These are phyloP conservation scores for Penicillium turbatum DNA, from an alignment of 495 filamentous ascomycete genomes.

Conservation along the genomic window DNA sequence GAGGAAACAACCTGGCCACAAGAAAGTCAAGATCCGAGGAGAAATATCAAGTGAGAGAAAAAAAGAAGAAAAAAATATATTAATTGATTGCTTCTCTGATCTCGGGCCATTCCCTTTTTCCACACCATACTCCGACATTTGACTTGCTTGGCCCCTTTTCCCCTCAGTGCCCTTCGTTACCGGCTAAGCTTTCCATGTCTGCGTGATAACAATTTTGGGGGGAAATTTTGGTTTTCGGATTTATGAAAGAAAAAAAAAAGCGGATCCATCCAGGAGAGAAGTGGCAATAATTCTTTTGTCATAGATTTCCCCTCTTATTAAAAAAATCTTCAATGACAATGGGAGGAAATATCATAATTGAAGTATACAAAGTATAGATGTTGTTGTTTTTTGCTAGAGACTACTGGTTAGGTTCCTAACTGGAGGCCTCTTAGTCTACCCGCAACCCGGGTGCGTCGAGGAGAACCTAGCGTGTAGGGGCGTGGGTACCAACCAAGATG, in stretches of 20 bases:
- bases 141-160: conserved; percentile 25
- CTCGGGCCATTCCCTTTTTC: conserved; percentile 26
- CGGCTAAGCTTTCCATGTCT: conserved; percentile 22
- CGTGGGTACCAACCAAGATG: conserved; percentile 39
- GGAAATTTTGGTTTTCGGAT: neutral
- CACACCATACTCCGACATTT: conserved; percentile 21
- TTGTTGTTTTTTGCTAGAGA: conserved; percentile 18
- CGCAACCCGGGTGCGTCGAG: conserved; percentile 32
- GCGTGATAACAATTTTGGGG: conserved; percentile 11
- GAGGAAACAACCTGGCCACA: neutral
- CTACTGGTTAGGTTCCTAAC: conserved; percentile 32
- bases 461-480: conserved; percentile 40
- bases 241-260: conserved; percentile 12
- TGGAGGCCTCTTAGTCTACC: conserved; percentile 39
- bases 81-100: neutral
- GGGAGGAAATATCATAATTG: neutral
- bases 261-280: conserved; percentile 10
- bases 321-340: neutral
- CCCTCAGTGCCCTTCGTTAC: conserved; percentile 13
- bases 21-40: neutral
- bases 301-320: neutral
- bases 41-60: neutral
- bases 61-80: conserved; percentile 3
- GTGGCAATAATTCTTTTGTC: conserved; percentile 9
- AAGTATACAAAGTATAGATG: conserved; percentile 3